Evolutionary conservation across 192 early-diverging fungal species (phyloP).

Genomic region (Coemansia sp.): DNA sequence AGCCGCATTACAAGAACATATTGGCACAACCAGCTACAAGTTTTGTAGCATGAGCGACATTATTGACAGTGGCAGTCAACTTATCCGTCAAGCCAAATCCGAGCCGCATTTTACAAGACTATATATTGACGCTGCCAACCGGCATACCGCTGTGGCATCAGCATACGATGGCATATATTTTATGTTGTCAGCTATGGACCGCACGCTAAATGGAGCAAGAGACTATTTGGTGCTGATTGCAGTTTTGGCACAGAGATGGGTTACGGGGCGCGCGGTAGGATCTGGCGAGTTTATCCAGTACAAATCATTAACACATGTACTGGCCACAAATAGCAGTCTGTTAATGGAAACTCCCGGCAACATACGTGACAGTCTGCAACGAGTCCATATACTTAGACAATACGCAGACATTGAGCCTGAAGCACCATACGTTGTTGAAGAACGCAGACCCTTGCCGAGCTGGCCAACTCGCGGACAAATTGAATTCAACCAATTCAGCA

Average conservation of each 20-base stretch:
- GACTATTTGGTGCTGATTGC: conserved; percentile 20
- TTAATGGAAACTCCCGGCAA: neutral
- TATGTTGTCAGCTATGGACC: conserved; percentile 55
- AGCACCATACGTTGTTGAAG: conserved; percentile 36
- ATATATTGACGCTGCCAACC: conserved; percentile 58
- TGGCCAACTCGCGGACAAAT: conserved; percentile 72
- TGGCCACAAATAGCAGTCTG: neutral
- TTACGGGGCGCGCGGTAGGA: conserved; percentile 50
- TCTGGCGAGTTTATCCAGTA: conserved; percentile 24
- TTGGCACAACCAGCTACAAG: neutral
- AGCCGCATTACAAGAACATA: neutral
- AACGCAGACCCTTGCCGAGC: neutral
- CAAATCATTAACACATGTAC: neutral
- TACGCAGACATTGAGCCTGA: conserved; percentile 14
- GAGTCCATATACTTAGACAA: conserved; percentile 42
- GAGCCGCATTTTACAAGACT: conserved; percentile 56
- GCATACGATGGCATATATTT: conserved; percentile 59
- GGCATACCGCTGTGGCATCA: conserved; percentile 55
- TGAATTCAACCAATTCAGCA: conserved; percentile 56
- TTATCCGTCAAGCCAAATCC: conserved; percentile 61
- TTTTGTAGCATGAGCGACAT: conserved; percentile 7
- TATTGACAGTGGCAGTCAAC: conserved; percentile 57
- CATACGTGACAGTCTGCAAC: neutral
- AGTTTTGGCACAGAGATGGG: conserved; percentile 46
- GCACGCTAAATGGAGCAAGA: conserved; percentile 54